phyloP scores from a whole-genome alignment of 306 rosid species.

The Pyrus pyrifolia region DNA sequence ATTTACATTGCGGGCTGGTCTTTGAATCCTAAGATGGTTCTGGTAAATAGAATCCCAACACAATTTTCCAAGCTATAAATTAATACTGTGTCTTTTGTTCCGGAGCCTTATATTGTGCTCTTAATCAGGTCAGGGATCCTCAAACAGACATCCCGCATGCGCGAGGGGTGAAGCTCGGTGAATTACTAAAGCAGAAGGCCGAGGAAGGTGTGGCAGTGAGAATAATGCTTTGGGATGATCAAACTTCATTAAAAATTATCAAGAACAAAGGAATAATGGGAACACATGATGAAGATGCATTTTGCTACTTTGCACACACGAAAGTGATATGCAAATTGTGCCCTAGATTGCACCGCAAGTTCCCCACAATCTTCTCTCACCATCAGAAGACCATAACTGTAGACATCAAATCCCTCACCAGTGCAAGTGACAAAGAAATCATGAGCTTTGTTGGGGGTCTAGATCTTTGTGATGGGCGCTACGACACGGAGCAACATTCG shows the following conservation, averaged over 20 bases:
- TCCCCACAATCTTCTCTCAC: constrained; percentile 78
- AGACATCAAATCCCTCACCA: constrained; percentile 40
- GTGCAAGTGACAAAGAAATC: constrained; percentile 50
- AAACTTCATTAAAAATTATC: constrained; percentile 70
- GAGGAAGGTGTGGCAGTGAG: constrained; percentile 94
- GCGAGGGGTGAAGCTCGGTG: constrained; percentile 76
- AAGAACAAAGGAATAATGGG: constrained; percentile 80
- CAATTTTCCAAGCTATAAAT: not conserved
- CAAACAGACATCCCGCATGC: constrained; percentile 68
- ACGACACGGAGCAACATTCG: constrained; percentile 81
- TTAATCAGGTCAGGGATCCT: constrained; percentile 75
- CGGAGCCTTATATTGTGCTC: not conserved
- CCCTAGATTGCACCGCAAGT: constrained; percentile 57
- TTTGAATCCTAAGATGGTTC: constrained; percentile 67
- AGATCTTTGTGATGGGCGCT: constrained; percentile 84
- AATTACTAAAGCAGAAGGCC: constrained; percentile 69
- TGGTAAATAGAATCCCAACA: constrained; percentile 44
- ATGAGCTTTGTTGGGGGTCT: constrained; percentile 84
- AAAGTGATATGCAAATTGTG: constrained; percentile 77
- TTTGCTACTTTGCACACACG: constrained; percentile 58
- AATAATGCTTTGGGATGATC: constrained; percentile 90
- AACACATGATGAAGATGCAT: constrained; percentile 79
- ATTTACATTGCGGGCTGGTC: constrained; percentile 96
- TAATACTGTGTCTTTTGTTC: not conserved
- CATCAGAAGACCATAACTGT: constrained; percentile 78